These are phyloP conservation scores for Saccharum spontaneum DNA, from an alignment of 176 grass and related monocot genomes.

Conservation along the genomic window DNA sequence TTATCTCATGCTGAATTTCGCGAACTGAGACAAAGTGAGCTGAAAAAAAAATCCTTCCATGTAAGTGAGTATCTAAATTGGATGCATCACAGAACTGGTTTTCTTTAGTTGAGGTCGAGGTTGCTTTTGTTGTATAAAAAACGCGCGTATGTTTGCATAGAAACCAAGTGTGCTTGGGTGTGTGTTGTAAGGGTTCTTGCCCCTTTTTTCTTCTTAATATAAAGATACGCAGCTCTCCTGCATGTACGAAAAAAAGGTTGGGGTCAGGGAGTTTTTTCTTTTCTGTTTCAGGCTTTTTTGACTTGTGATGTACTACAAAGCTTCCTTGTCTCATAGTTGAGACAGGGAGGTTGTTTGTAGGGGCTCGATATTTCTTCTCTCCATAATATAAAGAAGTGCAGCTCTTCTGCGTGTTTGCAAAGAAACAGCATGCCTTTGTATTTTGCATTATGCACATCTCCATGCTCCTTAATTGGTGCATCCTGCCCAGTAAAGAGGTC, in stretches of 20 bases:
- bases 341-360: neutral
- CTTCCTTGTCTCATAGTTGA: neutral
- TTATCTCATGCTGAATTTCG: neutral
- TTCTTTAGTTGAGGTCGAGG: neutral
- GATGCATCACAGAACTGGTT: conserved; percentile 4
- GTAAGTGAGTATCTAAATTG: conserved; percentile 13
- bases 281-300: neutral
- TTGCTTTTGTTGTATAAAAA: neutral
- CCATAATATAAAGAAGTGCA: neutral
- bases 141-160: neutral
- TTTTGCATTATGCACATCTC: conserved; percentile 85
- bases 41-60: neutral
- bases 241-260: neutral
- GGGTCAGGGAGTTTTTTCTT: neutral
- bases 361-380: neutral
- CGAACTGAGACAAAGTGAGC: neutral
- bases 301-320: neutral
- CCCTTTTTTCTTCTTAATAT: neutral
- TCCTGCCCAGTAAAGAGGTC: conserved; percentile 54
- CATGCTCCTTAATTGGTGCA: conserved; percentile 96
- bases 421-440: conserved; percentile 67
- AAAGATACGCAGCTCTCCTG: neutral
- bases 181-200: neutral
- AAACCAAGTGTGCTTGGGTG: neutral
- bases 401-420: neutral